phyloP scores from a whole-genome alignment of 306 rosid genomes.

The Echinosophora koreensis region DNA sequence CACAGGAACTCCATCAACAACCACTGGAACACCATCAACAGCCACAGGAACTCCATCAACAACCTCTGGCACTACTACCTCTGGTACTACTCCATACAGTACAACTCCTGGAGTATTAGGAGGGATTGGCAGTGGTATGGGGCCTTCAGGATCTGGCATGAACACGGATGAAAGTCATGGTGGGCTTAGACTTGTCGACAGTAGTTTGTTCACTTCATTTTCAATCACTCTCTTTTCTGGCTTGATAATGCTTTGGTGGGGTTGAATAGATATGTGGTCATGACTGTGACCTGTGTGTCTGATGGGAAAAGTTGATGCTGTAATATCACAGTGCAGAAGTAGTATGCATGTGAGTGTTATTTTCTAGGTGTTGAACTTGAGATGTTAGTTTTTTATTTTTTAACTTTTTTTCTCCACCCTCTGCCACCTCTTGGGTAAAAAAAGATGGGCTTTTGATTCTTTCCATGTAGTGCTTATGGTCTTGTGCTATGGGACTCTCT shows the following conservation, averaged over 20 bases:
- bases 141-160: constrained; percentile 78
- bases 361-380: constrained; percentile 59
- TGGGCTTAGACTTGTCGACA: constrained; percentile 51
- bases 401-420: constrained; percentile 40
- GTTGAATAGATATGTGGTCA: constrained; percentile 42
- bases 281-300: constrained; percentile 40
- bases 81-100: constrained; percentile 50
- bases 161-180: constrained; percentile 70
- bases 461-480: constrained; percentile 44
- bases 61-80: not conserved
- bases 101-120: constrained; percentile 72
- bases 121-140: constrained; percentile 73
- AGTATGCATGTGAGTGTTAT: constrained; percentile 57
- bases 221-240: constrained; percentile 52
- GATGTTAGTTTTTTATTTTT: constrained; percentile 52
- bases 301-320: constrained; percentile 45
- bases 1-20: constrained; percentile 29
- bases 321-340: constrained; percentile 48
- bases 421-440: constrained; percentile 41
- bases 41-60: constrained; percentile 48
- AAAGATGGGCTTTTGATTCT: constrained; percentile 54
- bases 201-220: constrained; percentile 38
- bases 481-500: constrained; percentile 40
- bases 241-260: constrained; percentile 68
- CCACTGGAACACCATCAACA: constrained; percentile 42